Evolutionary conservation across 139 green algal species (phyloP).

Genomic region (Tetradesmus lagerheimii): DNA sequence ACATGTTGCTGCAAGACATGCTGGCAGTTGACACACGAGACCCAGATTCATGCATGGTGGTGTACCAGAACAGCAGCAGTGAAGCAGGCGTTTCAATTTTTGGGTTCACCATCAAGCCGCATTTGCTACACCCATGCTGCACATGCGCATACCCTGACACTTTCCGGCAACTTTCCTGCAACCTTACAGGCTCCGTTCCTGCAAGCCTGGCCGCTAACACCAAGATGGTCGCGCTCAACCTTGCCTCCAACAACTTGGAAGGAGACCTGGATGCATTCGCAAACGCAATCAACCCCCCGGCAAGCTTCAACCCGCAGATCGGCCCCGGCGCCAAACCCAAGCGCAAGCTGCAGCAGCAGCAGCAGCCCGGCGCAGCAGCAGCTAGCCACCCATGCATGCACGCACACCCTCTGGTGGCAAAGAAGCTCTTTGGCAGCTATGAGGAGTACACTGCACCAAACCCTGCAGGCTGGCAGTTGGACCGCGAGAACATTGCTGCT

Average conservation of each 20-base stretch:
- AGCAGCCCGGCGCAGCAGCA: not conserved
- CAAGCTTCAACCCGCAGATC: not conserved
- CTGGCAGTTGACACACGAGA: too few relatives aligned
- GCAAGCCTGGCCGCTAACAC: conserved; percentile 32
- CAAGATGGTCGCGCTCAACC: conserved; percentile 11
- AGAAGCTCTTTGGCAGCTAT: conserved; percentile 14
- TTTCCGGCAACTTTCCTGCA: conserved; percentile 3
- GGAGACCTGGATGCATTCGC: conserved; percentile 21
- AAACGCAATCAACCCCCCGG: not conserved
- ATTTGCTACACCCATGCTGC: too few relatives aligned
- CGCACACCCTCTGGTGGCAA: not conserved
- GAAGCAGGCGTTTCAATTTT: too few relatives aligned
- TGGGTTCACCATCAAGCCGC: too few relatives aligned
- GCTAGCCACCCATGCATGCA: too few relatives aligned
- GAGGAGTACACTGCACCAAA: not conserved
- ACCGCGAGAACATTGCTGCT: not conserved
- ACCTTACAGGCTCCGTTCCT: conserved; percentile 23
- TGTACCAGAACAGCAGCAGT: too few relatives aligned
- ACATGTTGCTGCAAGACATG: too few relatives aligned
- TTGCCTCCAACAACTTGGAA: not conserved
- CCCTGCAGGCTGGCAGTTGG: conserved; percentile 11
- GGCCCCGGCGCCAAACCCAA: not conserved
- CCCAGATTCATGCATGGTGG: too few relatives aligned
- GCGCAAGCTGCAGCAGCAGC: conserved; percentile 17
- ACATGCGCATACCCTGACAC: not conserved